A percentile compares a stretch with the other conserved stretches of the same genome.
phyloP scores from a whole-genome alignment of 495 filamentous ascomycete genomes.

The Darksidea phi region DNA sequence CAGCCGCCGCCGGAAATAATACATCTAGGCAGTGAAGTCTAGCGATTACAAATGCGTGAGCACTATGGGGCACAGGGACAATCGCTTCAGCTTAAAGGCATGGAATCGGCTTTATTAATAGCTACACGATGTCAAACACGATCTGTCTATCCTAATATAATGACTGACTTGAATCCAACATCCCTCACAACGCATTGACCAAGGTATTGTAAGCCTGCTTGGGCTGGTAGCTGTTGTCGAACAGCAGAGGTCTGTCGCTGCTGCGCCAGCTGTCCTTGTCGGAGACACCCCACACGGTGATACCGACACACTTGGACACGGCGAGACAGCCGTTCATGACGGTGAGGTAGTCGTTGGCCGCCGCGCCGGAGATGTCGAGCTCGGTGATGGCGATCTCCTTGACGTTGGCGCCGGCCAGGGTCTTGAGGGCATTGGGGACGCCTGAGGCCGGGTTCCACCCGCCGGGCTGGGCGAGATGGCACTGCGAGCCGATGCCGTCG shows the following conservation, averaged over 20 bases:
- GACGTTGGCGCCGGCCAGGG: conserved; percentile 41
- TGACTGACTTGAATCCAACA: too few species aligned
- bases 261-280: conserved; percentile 66
- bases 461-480: conserved; percentile 58
- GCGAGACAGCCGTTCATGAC: conserved; percentile 65
- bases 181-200: too few species aligned
- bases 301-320: conserved; percentile 64
- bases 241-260: conserved; percentile 58
- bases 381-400: conserved; percentile 61
- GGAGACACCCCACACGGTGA: conserved; percentile 75
- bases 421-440: too few species aligned
- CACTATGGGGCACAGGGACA: too few species aligned
- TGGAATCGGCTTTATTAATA: too few species aligned
- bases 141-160: too few species aligned
- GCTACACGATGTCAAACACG: too few species aligned
- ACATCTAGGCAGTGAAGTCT: too few species aligned
- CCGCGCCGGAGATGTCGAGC: conserved; percentile 62
- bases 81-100: too few species aligned
- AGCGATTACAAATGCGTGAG: too few species aligned
- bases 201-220: conserved; percentile 68
- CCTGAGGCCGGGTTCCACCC: too few species aligned
- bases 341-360: conserved; percentile 59
- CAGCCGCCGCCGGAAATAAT: too few species aligned
- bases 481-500: conserved; percentile 70
- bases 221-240: conserved; percentile 60